Conservation (phyloP, 78 protist species). For the Cavenderia fasciculata region DNA sequence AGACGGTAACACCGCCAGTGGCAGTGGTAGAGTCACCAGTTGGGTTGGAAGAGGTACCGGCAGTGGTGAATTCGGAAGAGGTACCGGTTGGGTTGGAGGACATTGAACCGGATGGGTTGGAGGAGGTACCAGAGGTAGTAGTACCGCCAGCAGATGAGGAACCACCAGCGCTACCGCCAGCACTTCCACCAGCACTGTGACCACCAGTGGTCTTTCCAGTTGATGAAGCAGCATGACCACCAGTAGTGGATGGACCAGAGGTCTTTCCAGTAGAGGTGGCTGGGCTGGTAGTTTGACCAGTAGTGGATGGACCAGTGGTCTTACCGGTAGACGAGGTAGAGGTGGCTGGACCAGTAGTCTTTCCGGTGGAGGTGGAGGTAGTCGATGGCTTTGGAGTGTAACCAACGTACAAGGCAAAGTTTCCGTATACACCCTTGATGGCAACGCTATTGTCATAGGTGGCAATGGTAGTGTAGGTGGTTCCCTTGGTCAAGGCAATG, state of each 20-base stretch:
- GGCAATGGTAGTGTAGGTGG: conserved; percentile 45
- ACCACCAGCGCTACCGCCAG: not conserved
- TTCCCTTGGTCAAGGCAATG: conserved; percentile 27
- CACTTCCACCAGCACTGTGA: not conserved
- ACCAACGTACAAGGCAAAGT: conserved; percentile 63
- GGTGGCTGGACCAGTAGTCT: conserved; percentile 3
- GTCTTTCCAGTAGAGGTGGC: not conserved
- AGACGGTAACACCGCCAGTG: conserved; percentile 7
- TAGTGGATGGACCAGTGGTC: not conserved
- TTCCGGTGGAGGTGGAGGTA: not conserved
- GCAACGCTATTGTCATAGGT: conserved; percentile 31
- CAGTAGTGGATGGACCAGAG: not conserved
- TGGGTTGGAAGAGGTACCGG: conserved; percentile 3
- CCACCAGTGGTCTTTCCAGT: conserved; percentile 10
- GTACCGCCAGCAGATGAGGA: conserved; percentile 9
- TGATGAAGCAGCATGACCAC: not conserved
- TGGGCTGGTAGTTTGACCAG: not conserved
- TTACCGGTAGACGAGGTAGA: not conserved
- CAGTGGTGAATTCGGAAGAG: conserved; percentile 15
- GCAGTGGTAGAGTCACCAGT: not conserved
- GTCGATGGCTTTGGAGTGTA: conserved; percentile 18
- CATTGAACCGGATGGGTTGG: not conserved
- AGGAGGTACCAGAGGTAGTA: not conserved
- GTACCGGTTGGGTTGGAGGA: conserved; percentile 11
- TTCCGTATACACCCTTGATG: conserved; percentile 28